These are phyloP conservation scores for Brassica rapa DNA, from an alignment of 345 rosid species.

Conservation along the genomic window DNA sequence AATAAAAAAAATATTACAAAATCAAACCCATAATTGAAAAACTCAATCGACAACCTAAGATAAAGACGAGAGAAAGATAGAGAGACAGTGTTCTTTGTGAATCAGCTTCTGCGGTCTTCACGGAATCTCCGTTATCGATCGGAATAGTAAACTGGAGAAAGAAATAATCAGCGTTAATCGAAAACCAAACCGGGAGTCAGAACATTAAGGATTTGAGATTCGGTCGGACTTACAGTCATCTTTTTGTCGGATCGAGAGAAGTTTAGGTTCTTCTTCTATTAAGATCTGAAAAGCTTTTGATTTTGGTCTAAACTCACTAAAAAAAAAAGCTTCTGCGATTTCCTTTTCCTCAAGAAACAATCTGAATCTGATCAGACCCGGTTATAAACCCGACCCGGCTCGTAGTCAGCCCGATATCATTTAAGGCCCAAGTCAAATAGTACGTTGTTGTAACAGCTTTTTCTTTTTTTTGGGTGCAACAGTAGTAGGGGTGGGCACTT, in stretches of 20 bases:
- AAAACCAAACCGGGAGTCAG: background rate
- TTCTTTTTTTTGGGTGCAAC: too few species aligned
- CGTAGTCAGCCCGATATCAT: background rate
- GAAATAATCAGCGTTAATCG: background rate
- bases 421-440: constrained; percentile 20
- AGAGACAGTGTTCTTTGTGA: constrained; percentile 47
- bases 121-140: constrained; percentile 22
- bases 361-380: constrained; percentile 7
- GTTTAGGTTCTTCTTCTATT: background rate
- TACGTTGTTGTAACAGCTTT: background rate
- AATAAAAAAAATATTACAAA: background rate
- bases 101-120: constrained; percentile 44
- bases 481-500: too few species aligned
- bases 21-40: constrained; percentile 20
- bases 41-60: background rate
- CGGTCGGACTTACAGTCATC: constrained; percentile 43
- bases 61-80: background rate
- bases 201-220: background rate
- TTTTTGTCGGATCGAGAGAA: constrained; percentile 17
- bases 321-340: constrained; percentile 22
- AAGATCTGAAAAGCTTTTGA: constrained; percentile 28
- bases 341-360: constrained; percentile 47
- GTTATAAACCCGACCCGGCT: background rate
- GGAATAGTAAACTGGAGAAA: constrained; percentile 26
- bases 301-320: background rate